Evolutionary conservation across 2,329 filamentous ascomycete genomes (phyloP), one percentile per base, ranked within the genome.

Genomic region (Huntiella savannae): DNA sequence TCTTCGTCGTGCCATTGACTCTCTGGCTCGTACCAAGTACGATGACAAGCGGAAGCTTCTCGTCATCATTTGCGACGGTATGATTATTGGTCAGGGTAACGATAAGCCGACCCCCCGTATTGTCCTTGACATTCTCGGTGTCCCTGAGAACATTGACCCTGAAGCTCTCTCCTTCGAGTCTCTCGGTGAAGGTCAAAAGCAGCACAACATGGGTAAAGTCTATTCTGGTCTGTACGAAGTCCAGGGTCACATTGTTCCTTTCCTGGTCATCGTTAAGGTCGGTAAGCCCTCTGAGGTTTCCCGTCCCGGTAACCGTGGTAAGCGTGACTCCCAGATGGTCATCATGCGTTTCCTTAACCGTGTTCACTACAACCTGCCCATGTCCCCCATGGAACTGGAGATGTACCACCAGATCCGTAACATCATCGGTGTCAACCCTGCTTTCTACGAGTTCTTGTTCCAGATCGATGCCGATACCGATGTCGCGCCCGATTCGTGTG

Each of bases 61-160:
- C 19, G 77, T 94, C 53, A 71, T 98, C 51, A 70, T 98, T 52
- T 98, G 91, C 57, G 91, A 98, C 58, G 91, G 91, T 63, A 96
- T 98, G 88, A 98, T 98, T 67, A 92, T 98, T 53, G 91, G 91
- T 56, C 87, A 95, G 65, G 91, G 91, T 57, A 98, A 98, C 63
- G 91, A 98, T 60, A 76, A 86, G 51, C 85, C 91, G 5, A 98
- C 91, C 0, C 91, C 91, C 38, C 78, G 87, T 51, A 98, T 98
- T 54, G 87, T 98, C 17, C 71, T 98, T 46, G 91, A 98, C 57
- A 98, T 98, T 67, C 71, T 98, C 4, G 91, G 91, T 52, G 91
- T 98, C 28, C 82, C 86, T 1, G 87, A 95, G 55, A 83, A 80
- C 2, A 82, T 95, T 12, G 88, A 98, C 57, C 91, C 92, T 0